Conservation (phyloP, 106 monocot species). For the Apostasia ramifera region DNA sequence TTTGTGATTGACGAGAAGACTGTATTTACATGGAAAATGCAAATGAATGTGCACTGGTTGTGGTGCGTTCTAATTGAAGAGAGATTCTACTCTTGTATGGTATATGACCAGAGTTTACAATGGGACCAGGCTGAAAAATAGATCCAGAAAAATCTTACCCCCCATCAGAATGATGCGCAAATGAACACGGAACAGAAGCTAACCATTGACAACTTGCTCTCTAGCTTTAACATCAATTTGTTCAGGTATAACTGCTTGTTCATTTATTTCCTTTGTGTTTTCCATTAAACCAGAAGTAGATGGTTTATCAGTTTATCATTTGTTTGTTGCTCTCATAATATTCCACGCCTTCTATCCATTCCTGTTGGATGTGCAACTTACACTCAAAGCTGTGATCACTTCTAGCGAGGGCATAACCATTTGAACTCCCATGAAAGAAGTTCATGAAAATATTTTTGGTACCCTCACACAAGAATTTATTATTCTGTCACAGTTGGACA, state of each 20-base stretch:
- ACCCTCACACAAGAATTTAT: too few species aligned
- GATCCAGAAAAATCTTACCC: conserved; percentile 28
- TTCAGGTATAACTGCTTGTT: conserved; percentile 4
- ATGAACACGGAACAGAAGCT: conserved; percentile 14
- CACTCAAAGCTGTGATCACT: too few species aligned
- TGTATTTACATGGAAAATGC: conserved; percentile 75
- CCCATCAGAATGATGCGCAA: conserved; percentile 18
- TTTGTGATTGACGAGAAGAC: conserved; percentile 3
- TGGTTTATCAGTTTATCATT: neutral
- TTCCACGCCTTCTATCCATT: too few species aligned
- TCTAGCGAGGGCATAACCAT: too few species aligned
- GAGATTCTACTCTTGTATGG: conserved; percentile 73
- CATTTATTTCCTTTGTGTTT: conserved; percentile 12
- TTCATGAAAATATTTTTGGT: too few species aligned
- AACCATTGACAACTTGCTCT: conserved; percentile 9
- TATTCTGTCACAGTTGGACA: too few species aligned
- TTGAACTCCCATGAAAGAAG: too few species aligned
- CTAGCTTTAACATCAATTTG: conserved; percentile 1
- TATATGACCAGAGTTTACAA: conserved; percentile 37
- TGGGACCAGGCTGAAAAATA: conserved; percentile 16
- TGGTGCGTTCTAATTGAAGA: conserved; percentile 73
- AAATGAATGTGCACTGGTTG: conserved; percentile 80
- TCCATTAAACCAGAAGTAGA: neutral
- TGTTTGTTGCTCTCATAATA: too few species aligned
- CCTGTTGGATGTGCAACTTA: too few species aligned